Percentiles rank a stretch among this genome's conserved stretches.
Evolutionary conservation across 2,329 filamentous ascomycete species (phyloP).

Genomic region (Curvularia spicifera): DNA sequence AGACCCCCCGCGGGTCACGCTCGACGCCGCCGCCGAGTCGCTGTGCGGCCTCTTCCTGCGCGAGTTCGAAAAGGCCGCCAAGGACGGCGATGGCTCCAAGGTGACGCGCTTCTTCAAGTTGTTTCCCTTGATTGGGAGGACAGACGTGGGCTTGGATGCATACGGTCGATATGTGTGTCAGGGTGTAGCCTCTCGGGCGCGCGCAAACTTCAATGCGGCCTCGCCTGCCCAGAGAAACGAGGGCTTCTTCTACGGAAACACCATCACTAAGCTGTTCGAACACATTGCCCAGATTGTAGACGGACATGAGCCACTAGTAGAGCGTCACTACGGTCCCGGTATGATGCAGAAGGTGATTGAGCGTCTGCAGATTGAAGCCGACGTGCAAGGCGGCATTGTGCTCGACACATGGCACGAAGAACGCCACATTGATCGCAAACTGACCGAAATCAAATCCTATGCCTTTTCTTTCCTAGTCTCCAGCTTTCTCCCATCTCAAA

Average conservation of each 20-base stretch:
- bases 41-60: constrained; percentile 88
- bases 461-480: constrained; percentile 97
- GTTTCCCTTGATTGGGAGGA: constrained; percentile 89
- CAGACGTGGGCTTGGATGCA: constrained; percentile 88
- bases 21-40: constrained; percentile 86
- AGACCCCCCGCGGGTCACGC: constrained; percentile 83
- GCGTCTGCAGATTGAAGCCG: constrained; percentile 88
- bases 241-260: constrained; percentile 88
- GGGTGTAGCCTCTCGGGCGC: constrained; percentile 84
- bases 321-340: constrained; percentile 88
- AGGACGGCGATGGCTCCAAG: constrained; percentile 83
- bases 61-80: constrained; percentile 92
- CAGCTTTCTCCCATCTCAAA: constrained; percentile 81
- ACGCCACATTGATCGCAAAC: constrained; percentile 77
- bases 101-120: constrained; percentile 98
- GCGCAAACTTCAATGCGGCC: constrained; percentile 77
- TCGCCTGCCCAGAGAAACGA: constrained; percentile 69
- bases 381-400: constrained; percentile 94
- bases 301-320: constrained; percentile 85
- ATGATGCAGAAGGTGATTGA: constrained; percentile 97
- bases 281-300: constrained; percentile 98
- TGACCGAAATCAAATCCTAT: constrained; percentile 97
- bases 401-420: constrained; percentile 96
- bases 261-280: constrained; percentile 90
- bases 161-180: constrained; percentile 97